Conservation (phyloP, 2,329 filamentous ascomycete genomes). For the Dactylellina drechsleri region DNA sequence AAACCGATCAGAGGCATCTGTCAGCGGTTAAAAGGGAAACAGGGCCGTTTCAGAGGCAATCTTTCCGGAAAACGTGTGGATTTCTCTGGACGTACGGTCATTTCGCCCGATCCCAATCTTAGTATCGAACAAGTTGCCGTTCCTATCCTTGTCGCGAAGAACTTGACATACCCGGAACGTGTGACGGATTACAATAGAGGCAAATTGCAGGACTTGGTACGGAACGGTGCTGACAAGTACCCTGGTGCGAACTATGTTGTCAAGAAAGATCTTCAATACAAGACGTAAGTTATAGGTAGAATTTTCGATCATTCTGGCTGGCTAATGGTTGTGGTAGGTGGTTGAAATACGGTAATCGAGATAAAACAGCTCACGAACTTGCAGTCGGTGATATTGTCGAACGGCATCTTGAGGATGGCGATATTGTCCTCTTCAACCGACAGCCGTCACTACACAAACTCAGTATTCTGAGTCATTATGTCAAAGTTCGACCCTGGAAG, state of each 20-base stretch:
- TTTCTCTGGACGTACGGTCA: constrained; percentile 96
- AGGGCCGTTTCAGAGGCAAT: constrained; percentile 96
- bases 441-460: constrained; percentile 98
- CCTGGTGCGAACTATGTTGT: constrained; percentile 87
- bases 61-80: constrained; percentile 98
- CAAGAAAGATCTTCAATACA: constrained; percentile 76
- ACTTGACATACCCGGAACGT: constrained; percentile 92
- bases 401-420: constrained; percentile 91
- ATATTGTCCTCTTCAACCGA: constrained; percentile 96
- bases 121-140: constrained; percentile 94
- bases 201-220: constrained; percentile 78
- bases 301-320: neutral
- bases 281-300: constrained; percentile 63
- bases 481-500: constrained; percentile 91
- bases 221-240: constrained; percentile 80
- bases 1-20: constrained; percentile 94
- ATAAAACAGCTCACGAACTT: constrained; percentile 77
- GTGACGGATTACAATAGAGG: constrained; percentile 86
- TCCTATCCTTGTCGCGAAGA: constrained; percentile 90
- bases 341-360: constrained; percentile 78
- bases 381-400: constrained; percentile 89
- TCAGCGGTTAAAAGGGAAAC: constrained; percentile 94
- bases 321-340: constrained; percentile 61
- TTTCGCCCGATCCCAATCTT: constrained; percentile 94
- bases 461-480: constrained; percentile 95